Conservation (phyloP, 1,284 basidiomycete genomes). For the Cryptococcus deneoformans region DNA sequence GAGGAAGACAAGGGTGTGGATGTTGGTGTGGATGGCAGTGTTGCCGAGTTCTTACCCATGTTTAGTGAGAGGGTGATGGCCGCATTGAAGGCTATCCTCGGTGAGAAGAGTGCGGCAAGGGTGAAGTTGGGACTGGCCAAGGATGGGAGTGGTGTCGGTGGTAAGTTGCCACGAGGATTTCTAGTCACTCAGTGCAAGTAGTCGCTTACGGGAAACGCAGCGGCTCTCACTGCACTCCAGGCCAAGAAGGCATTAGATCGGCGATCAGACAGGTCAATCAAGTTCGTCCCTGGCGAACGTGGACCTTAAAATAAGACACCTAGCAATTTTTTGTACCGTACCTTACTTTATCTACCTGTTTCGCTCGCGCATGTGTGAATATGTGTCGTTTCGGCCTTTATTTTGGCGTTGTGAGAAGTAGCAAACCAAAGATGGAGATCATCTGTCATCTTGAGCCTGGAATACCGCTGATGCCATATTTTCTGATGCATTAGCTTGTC, state of each 20-base stretch:
- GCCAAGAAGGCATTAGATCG: slow-evolving; percentile 47
- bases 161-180: slow-evolving; percentile 53
- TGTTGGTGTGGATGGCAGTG: slow-evolving; percentile 87
- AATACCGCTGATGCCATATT: too few relatives aligned
- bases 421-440: too few relatives aligned
- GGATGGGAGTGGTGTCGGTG: slow-evolving; percentile 95
- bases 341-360: too few relatives aligned
- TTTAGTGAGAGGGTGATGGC: slow-evolving; percentile 73
- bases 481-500: too few relatives aligned
- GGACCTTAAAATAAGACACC: too few relatives aligned
- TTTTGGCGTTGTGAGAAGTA: too few relatives aligned
- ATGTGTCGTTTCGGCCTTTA: too few relatives aligned
- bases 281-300: too few relatives aligned
- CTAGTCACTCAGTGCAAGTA: not conserved
- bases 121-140: slow-evolving; percentile 90
- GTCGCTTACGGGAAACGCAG: slow-evolving; percentile 13
- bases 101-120: slow-evolving; percentile 70
- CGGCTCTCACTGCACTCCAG: slow-evolving; percentile 49
- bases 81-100: slow-evolving; percentile 71
- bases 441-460: too few relatives aligned
- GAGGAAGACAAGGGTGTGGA: slow-evolving; percentile 57
- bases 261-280: too few relatives aligned
- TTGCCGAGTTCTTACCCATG: slow-evolving; percentile 86
- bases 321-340: too few relatives aligned
- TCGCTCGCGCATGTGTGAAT: too few relatives aligned